These are phyloP conservation scores for Purshia tridentata DNA, from an alignment of 306 rosid genomes.

Conservation along the genomic window DNA sequence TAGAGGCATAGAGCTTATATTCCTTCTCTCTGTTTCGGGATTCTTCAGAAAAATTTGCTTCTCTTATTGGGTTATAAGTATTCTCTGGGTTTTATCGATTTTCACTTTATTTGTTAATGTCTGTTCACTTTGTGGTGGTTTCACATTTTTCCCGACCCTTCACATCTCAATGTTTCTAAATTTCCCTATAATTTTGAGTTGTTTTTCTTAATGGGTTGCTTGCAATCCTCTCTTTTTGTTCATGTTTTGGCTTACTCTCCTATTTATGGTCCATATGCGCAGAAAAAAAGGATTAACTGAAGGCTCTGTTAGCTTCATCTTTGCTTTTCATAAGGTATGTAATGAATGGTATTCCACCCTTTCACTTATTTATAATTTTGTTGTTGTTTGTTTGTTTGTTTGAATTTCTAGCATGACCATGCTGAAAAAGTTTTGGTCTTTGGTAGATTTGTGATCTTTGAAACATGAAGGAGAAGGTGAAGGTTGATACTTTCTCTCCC, in stretches of 20 bases:
- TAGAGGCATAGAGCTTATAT: slow-evolving; percentile 12
- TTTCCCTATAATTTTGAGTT: neutral
- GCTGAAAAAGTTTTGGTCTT: neutral
- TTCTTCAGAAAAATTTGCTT: slow-evolving; percentile 17
- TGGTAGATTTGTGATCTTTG: slow-evolving; percentile 25
- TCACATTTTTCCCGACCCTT: neutral
- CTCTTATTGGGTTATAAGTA: slow-evolving; percentile 19
- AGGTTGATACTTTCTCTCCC: slow-evolving; percentile 59
- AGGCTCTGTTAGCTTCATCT: too few relatives aligned
- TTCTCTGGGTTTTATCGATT: slow-evolving; percentile 21
- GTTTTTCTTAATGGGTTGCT: neutral
- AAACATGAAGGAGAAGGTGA: slow-evolving; percentile 66
- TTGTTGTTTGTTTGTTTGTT: too few relatives aligned
- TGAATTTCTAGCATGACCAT: too few relatives aligned
- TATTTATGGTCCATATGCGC: too few relatives aligned
- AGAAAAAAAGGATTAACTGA: too few relatives aligned
- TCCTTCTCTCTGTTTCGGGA: slow-evolving; percentile 6
- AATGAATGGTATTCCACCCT: too few relatives aligned
- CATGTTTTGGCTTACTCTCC: too few relatives aligned
- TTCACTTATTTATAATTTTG: too few relatives aligned
- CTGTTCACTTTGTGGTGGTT: neutral
- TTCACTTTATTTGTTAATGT: neutral
- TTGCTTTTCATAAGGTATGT: too few relatives aligned
- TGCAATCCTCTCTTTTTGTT: neutral
- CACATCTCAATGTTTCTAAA: neutral